Evolutionary conservation across 352 stramenopile species (phyloP).

Genomic region (Globisporangium spinosum): DNA sequence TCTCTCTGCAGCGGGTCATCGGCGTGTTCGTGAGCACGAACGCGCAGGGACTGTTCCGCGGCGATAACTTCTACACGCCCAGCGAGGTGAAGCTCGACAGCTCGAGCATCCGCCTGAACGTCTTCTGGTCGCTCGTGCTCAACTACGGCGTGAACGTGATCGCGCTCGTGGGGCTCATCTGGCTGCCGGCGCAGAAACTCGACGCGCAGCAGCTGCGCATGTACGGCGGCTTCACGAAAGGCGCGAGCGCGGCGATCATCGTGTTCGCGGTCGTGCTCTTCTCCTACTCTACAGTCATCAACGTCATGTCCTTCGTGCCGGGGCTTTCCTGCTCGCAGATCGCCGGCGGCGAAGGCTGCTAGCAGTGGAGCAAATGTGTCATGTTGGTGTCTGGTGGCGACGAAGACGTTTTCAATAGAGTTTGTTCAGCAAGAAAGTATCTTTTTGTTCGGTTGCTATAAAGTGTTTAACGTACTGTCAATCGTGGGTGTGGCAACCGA

Average conservation of each 20-base stretch:
- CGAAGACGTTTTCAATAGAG: not conserved
- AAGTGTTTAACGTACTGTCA: not conserved
- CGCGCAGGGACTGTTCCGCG: conserved; percentile 12
- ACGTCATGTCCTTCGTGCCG: conserved; percentile 40
- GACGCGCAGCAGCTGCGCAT: conserved; percentile 61
- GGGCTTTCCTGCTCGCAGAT: conserved; percentile 29
- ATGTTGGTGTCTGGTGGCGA: not conserved
- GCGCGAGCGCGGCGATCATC: conserved; percentile 36
- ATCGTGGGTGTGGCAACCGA: too few species aligned
- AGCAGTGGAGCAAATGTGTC: not conserved
- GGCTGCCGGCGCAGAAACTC: conserved; percentile 60
- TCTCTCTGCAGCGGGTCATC: conserved; percentile 18
- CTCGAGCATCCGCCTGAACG: conserved; percentile 5
- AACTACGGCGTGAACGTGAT: conserved; percentile 18
- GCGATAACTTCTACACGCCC: conserved; percentile 13
- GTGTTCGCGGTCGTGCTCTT: conserved; percentile 36
- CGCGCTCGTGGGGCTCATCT: conserved; percentile 14
- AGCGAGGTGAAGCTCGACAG: conserved; percentile 12
- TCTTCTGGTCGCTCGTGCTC: conserved; percentile 19
- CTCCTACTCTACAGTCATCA: conserved; percentile 39
- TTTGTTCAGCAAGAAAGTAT: not conserved
- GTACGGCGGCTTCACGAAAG: conserved; percentile 62
- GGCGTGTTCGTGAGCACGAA: conserved; percentile 19
- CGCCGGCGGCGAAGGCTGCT: conserved; percentile 33
- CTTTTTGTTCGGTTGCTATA: not conserved